Evolutionary conservation across 2,329 filamentous ascomycete genomes (phyloP).

Genomic region (Lachnellula cervina): DNA sequence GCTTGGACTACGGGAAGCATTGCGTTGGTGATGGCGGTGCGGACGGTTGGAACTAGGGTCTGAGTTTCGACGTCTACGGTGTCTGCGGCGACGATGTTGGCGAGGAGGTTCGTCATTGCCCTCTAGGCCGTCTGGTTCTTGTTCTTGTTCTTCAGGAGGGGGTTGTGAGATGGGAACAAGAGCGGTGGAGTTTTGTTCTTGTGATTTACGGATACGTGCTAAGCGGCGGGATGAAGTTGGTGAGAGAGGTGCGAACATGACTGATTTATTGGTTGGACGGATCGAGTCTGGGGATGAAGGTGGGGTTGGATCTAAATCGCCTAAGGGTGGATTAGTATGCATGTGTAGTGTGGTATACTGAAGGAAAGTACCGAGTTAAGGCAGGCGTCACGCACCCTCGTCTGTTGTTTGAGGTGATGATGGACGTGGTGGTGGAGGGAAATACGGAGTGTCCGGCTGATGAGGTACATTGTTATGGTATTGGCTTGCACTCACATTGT

Average conservation of each 20-base stretch:
- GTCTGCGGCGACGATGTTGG: constrained; percentile 15
- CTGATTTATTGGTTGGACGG: constrained; percentile 24
- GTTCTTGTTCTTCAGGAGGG: not conserved
- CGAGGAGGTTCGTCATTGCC: not conserved
- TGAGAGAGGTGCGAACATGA: constrained; percentile 30
- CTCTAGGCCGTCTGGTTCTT: not conserved
- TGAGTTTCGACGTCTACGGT: constrained; percentile 23
- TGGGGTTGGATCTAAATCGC: constrained; percentile 13
- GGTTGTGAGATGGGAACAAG: constrained; percentile 1
- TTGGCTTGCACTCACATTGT: constrained; percentile 32
- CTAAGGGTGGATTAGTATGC: not conserved
- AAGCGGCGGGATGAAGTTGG: constrained; percentile 25
- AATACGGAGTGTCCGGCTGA: constrained; percentile 20
- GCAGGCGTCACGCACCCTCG: constrained; percentile 25
- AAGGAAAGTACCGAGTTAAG: constrained; percentile 4
- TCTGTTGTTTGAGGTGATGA: constrained; percentile 21
- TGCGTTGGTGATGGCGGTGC: constrained; percentile 16
- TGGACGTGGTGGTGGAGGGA: constrained; percentile 25
- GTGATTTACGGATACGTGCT: constrained; percentile 13
- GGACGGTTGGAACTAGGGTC: constrained; percentile 28
- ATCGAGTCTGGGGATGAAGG: constrained; percentile 10
- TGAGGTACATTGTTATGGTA: constrained; percentile 11
- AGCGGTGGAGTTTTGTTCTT: not conserved
- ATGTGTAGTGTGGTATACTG: not conserved
- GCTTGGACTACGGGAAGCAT: constrained; percentile 12